These are phyloP conservation scores for Aspergillus fischeri DNA, from an alignment of 2,329 filamentous ascomycete genomes.

Conservation along the genomic window DNA sequence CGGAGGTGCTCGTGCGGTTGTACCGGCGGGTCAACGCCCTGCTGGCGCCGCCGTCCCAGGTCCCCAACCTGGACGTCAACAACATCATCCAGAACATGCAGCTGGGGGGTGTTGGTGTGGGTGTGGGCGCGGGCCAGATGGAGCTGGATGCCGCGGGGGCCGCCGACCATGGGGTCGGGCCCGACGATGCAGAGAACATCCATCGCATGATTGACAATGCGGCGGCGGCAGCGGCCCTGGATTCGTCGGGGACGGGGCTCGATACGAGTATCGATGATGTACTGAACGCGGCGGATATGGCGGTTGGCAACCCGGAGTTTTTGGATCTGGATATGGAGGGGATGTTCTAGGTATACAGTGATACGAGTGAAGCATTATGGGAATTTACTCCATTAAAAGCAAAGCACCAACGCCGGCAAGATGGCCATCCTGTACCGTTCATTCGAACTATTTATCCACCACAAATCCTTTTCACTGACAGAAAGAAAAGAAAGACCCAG, in stretches of 20 bases:
- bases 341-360: constrained; percentile 30
- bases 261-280: constrained; percentile 43
- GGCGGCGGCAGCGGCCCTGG: constrained; percentile 27
- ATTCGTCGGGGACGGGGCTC: constrained; percentile 23
- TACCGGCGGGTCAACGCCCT: constrained; percentile 43
- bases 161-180: constrained; percentile 11
- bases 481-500: no score
- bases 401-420: background rate
- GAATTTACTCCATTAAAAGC: background rate
- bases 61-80: constrained; percentile 39
- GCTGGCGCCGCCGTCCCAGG: constrained; percentile 34
- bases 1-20: constrained; percentile 43
- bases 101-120: constrained; percentile 25
- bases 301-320: constrained; percentile 42
- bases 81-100: constrained; percentile 43
- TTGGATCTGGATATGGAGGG: constrained; percentile 44
- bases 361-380: background rate
- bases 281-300: constrained; percentile 41
- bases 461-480: no score
- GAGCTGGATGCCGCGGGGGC: constrained; percentile 23
- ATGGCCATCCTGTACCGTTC: no score
- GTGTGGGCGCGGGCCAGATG: constrained; percentile 25
- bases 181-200: constrained; percentile 29
- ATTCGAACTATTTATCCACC: no score
- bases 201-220: constrained; percentile 39